A percentile compares a stretch with the other conserved stretches of the same genome.
Conservation (phyloP, 192 early-diverging fungal species). For the Podila epigama region DNA sequence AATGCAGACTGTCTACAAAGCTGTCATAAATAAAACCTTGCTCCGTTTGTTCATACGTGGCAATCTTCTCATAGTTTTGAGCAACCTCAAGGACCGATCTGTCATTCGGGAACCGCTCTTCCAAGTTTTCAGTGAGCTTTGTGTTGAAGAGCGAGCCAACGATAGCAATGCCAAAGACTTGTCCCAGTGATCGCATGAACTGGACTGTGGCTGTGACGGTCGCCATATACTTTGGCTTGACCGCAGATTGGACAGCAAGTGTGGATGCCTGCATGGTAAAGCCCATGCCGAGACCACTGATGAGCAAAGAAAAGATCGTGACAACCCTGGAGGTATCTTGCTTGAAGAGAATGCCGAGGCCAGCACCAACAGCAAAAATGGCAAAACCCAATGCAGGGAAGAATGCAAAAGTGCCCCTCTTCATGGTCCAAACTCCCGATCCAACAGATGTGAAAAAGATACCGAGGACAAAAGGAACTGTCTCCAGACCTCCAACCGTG, state of each 20-base stretch:
- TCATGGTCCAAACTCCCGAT: conserved; percentile 55
- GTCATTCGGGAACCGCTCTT: not conserved
- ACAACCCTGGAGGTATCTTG: conserved; percentile 49
- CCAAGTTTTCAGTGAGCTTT: not conserved
- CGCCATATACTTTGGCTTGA: conserved; percentile 54
- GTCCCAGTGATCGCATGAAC: conserved; percentile 55
- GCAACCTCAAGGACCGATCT: not conserved
- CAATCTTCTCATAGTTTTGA: not conserved
- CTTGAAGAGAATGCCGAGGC: conserved; percentile 60
- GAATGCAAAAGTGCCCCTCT: conserved; percentile 52
- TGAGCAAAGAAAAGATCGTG: conserved; percentile 58
- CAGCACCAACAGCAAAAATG: conserved; percentile 54
- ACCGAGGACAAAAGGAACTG: conserved; percentile 64
- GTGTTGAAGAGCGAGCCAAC: conserved; percentile 10
- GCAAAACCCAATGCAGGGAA: conserved; percentile 58
- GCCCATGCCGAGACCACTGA: conserved; percentile 60
- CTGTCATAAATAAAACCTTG: not conserved
- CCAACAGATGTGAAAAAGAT: conserved; percentile 57
- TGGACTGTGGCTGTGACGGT: conserved; percentile 53
- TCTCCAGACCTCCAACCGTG: conserved; percentile 61
- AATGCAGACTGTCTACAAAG: not conserved
- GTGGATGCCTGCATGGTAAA: conserved; percentile 56
- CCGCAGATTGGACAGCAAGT: conserved; percentile 41
- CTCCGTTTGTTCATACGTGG: not conserved
- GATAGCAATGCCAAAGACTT: conserved; percentile 57